Conservation (phyloP, 208 protist genomes). For the Trichomonas gallinae region DNA sequence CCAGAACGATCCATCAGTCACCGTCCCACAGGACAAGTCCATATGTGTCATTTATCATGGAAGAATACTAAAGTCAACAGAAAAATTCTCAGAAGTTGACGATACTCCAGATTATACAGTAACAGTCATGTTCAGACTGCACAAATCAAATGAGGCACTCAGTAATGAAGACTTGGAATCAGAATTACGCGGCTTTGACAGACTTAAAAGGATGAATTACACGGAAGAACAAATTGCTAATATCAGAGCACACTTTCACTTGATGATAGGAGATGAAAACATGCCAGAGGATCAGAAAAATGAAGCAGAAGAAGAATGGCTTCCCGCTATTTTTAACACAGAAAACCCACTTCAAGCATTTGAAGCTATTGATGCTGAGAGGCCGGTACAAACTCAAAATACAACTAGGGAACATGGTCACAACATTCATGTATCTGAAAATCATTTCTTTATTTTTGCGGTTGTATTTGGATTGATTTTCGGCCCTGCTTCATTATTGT, state of each 20-base stretch:
- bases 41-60: not conserved
- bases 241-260: not conserved
- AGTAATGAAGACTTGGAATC: not conserved
- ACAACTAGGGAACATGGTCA: not conserved
- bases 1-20: not conserved
- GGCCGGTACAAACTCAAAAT: not conserved
- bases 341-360: not conserved
- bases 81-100: not conserved
- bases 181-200: not conserved
- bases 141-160: not conserved
- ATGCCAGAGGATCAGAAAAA: not conserved
- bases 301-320: conserved; percentile 16
- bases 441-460: not conserved
- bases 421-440: not conserved
- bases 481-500: not conserved
- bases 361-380: not conserved
- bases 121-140: not conserved
- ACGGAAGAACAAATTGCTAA: not conserved
- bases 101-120: not conserved
- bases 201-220: not conserved
- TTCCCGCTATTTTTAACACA: not conserved
- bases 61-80: not conserved
- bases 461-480: not conserved
- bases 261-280: not conserved
- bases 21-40: not conserved